Conservation (phyloP, 257 asterid genomes). For the Forsythia suspensa region DNA sequence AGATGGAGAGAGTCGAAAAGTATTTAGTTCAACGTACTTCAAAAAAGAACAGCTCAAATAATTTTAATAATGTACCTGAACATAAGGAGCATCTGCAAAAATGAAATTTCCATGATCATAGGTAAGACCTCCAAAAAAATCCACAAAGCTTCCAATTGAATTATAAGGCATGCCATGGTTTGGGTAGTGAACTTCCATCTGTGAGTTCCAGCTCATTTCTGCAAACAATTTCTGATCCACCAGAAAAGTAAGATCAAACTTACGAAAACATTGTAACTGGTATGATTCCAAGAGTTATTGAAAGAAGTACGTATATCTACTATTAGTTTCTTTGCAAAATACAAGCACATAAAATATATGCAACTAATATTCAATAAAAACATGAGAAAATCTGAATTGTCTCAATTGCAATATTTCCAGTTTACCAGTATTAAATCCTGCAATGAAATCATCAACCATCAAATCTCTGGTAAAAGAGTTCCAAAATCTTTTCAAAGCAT, state of each 20-base stretch:
- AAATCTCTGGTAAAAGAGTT: not conserved
- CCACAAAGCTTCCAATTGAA: conserved; percentile 86
- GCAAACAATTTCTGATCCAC: conserved; percentile 15
- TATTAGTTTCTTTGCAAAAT: conserved; percentile 13
- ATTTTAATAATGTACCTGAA: conserved; percentile 50
- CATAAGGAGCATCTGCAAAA: conserved; percentile 63
- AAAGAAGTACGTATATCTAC: conserved; percentile 17
- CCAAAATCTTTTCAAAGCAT: not conserved
- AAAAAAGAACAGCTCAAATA: conserved; percentile 11
- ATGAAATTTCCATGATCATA: conserved; percentile 85
- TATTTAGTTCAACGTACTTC: not conserved
- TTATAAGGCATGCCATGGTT: conserved; percentile 70
- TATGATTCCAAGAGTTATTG: conserved; percentile 1
- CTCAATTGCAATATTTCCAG: conserved; percentile 15
- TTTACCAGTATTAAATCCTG: conserved; percentile 24
- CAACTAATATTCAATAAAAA: conserved; percentile 1
- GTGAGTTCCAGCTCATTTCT: conserved; percentile 66
- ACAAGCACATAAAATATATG: not conserved
- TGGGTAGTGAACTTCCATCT: conserved; percentile 63
- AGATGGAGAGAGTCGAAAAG: not conserved
- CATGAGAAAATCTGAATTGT: not conserved
- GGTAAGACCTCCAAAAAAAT: conserved; percentile 88
- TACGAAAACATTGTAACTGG: not conserved
- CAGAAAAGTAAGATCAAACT: conserved; percentile 15
- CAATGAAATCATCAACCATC: conserved; percentile 11